phyloP scores from a whole-genome alignment of 2,329 filamentous ascomycete genomes.

The Phialocephala subalpina region DNA sequence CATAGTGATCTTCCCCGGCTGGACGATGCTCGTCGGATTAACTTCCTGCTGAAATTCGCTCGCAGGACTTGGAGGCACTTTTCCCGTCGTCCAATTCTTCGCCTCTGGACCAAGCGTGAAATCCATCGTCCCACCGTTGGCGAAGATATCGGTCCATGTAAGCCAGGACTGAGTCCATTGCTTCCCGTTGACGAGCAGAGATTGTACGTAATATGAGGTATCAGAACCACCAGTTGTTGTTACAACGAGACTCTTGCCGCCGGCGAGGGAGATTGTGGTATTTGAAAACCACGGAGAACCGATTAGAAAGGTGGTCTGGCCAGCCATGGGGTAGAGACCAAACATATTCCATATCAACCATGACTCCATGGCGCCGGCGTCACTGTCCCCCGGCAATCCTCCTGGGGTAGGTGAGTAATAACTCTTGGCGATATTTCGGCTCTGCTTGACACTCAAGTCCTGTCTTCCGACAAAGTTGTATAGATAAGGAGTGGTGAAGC shows the following conservation, averaged over 20 bases:
- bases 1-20: constrained; percentile 7
- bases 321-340: constrained; percentile 72
- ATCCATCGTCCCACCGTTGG: constrained; percentile 66
- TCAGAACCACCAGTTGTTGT: constrained; percentile 58
- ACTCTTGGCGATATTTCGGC: constrained; percentile 63
- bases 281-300: constrained; percentile 69
- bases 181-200: constrained; percentile 68
- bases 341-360: constrained; percentile 75
- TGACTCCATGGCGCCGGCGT: constrained; percentile 76
- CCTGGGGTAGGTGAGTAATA: constrained; percentile 61
- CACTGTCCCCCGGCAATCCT: constrained; percentile 71
- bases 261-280: constrained; percentile 55
- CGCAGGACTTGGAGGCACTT: constrained; percentile 66
- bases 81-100: constrained; percentile 61
- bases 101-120: constrained; percentile 65
- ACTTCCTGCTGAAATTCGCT: constrained; percentile 17
- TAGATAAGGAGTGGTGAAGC: constrained; percentile 71
- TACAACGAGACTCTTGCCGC: constrained; percentile 60
- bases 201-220: constrained; percentile 67
- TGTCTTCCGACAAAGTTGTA: constrained; percentile 73
- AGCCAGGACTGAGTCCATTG: constrained; percentile 68
- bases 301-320: constrained; percentile 72
- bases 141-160: constrained; percentile 71
- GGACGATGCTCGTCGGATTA: constrained; percentile 15
- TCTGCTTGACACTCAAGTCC: constrained; percentile 64